Evolutionary conservation across 108 stramenopile species (phyloP), one percentile per base, ranked within the genome.

Genomic region (Skeletonema menzelii): DNA sequence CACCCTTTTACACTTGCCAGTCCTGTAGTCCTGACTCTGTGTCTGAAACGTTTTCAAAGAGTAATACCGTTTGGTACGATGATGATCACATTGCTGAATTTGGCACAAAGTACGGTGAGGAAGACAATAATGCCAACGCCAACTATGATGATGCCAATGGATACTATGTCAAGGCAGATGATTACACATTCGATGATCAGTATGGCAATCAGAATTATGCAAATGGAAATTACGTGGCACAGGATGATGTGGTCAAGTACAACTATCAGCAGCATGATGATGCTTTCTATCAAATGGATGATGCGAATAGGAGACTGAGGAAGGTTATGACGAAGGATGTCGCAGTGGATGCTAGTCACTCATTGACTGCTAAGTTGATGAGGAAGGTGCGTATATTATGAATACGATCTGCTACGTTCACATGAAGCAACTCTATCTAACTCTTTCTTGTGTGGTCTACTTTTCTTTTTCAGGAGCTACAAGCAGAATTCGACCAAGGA

Each of bases 1-100:
- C 91, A 27, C 87, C 88, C 19, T 95, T 95, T 68, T 95, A 92
- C 60, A 81, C 49, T 26, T 95, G 94, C 58, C 72, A 84, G 58
- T 75, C 63, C 27, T 95, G 94, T 63, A 65, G 63, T 7, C 88
- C 88, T 5, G 70, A 82, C 11, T 59, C 77, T 47, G 81, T 95
- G n/a, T 84, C 90, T 8, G 79, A 83, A 19, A 83, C 84, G 15
- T 95, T 92, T 66, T 86, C 87, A 75, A 92, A 91, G 73, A 65
- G 61, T 22, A 74, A 80, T 8, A 82, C 78, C 19, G 86, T 65
- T 35, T 95, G 90, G 90, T 95, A 95, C 58, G 91, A 95, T 64
- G 94, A 95, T 67, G 84, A 90, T 56, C 91, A 86, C 75, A 94
- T 94, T 59, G 76, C 74, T 26, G 28, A 84, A 58, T 65, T 77